These are phyloP conservation scores for Gryganskiella cystojenkinii DNA, from an alignment of 192 early-diverging fungal species.

Conservation along the genomic window DNA sequence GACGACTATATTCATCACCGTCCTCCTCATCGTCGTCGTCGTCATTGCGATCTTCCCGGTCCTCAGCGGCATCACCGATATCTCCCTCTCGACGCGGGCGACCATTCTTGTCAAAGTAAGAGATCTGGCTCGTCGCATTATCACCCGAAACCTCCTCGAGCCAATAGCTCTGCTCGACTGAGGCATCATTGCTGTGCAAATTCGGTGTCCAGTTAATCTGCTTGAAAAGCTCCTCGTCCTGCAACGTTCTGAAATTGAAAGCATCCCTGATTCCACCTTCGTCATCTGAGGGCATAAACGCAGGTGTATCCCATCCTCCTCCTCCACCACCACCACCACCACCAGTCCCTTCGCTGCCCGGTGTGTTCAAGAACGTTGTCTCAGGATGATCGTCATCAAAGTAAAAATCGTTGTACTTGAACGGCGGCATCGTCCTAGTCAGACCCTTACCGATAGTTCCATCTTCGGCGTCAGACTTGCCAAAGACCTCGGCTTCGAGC, in stretches of 20 bases:
- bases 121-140: background rate
- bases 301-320: slow-evolving; percentile 55
- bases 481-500: slow-evolving; percentile 67
- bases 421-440: slow-evolving; percentile 1
- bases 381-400: slow-evolving; percentile 40
- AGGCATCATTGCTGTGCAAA: slow-evolving; percentile 26
- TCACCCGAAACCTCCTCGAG: slow-evolving; percentile 30
- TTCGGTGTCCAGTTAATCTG: slow-evolving; percentile 52
- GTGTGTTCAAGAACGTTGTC: slow-evolving; percentile 9
- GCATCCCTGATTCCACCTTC: slow-evolving; percentile 18
- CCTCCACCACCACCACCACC: too few species aligned
- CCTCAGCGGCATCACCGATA: background rate
- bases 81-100: background rate
- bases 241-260: slow-evolving; percentile 35
- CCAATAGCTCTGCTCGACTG: slow-evolving; percentile 43
- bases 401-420: slow-evolving; percentile 55
- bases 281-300: slow-evolving; percentile 41
- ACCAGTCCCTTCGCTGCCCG: too few species aligned
- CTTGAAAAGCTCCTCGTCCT: slow-evolving; percentile 48
- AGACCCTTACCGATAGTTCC: background rate
- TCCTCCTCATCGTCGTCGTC: background rate
- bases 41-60: background rate
- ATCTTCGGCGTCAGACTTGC: slow-evolving; percentile 17
- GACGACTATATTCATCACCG: background rate
- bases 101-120: background rate